Evolutionary conservation across 148 eudicot species (phyloP), one percentile per base, ranked within the genome.

Genomic region (Chenopodium formosanum): DNA sequence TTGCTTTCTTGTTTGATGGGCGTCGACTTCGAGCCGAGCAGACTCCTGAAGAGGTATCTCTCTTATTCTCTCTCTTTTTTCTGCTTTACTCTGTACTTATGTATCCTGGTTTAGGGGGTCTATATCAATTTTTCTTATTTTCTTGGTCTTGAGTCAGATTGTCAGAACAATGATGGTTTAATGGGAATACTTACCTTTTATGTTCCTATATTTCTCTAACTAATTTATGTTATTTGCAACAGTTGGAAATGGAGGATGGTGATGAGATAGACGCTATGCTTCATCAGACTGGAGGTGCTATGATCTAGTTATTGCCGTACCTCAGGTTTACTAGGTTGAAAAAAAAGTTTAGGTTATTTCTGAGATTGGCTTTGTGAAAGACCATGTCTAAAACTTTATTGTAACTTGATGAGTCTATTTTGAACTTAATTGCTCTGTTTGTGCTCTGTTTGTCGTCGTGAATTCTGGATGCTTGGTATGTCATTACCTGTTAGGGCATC

Each of bases 191-290:
- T 5, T 2, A 10, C 22, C 7, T 5, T 56, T 17, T 17, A 0
- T 56, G 22, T 56, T 19, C 62, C 16, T 46, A 69, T 69, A 11
- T 14, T 0, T 17, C n/a, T 32, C 7, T 69, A 1, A 4, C 47
- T 69, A 34, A 69, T 69, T 69, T 69, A 2, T 69, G 22, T 11
- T 69, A 66, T 31, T 19, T 77, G 53, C 34, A 75, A 63, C 93
- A 90, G 93, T 80, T 90, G 74, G 91, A 90, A 77, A 90, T 90
- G 93, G 93, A 89, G 78, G 90, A 90, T 76, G 90, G 91, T 7
- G 93, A 90, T 65, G 93, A 89, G 88, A 90, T 90, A 73, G 93
- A 90, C 70, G 93, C 91, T 0, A 90, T 90, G 93, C 82, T 89
- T 81, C 93, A 90, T 83, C 91, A 90, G 78, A 89, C 90, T 80